Conservation (phyloP, 768 basidiomycete genomes). For the Mycena polygramma region DNA sequence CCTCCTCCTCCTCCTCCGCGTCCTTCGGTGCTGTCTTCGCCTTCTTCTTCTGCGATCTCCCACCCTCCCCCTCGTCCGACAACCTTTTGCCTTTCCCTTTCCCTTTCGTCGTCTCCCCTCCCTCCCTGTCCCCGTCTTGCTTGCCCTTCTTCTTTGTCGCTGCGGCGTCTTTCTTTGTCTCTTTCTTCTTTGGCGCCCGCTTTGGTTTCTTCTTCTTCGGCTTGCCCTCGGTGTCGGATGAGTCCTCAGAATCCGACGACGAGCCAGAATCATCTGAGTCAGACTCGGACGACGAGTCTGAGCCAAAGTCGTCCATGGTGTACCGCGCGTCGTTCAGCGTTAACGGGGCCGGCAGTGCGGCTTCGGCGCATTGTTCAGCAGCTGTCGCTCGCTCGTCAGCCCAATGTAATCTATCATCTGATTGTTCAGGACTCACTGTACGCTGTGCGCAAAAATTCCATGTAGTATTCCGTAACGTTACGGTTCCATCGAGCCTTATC, state of each 20-base stretch:
- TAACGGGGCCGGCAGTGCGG: neutral
- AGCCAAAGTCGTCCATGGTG: neutral
- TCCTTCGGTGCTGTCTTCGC: neutral
- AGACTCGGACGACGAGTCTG: neutral
- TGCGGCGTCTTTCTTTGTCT: neutral
- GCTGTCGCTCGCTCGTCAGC: neutral
- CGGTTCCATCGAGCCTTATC: neutral
- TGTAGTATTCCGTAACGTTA: slow-evolving; percentile 4
- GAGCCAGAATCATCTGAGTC: too few species aligned
- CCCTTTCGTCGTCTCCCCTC: neutral
- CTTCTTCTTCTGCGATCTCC: neutral
- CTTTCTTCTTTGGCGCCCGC: neutral
- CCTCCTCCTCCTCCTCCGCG: neutral
- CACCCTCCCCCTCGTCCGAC: neutral
- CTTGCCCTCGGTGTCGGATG: neutral
- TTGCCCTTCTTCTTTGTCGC: neutral
- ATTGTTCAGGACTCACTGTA: slow-evolving; percentile 23
- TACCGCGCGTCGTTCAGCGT: neutral
- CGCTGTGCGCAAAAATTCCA: slow-evolving; percentile 16
- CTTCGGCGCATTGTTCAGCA: neutral
- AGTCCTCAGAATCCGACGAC: neutral
- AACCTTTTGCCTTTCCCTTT: neutral
- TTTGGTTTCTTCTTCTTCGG: neutral
- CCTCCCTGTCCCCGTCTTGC: neutral
- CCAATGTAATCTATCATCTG: neutral